phyloP scores from a whole-genome alignment of 768 basidiomycete genomes.

The Russula compacta region DNA sequence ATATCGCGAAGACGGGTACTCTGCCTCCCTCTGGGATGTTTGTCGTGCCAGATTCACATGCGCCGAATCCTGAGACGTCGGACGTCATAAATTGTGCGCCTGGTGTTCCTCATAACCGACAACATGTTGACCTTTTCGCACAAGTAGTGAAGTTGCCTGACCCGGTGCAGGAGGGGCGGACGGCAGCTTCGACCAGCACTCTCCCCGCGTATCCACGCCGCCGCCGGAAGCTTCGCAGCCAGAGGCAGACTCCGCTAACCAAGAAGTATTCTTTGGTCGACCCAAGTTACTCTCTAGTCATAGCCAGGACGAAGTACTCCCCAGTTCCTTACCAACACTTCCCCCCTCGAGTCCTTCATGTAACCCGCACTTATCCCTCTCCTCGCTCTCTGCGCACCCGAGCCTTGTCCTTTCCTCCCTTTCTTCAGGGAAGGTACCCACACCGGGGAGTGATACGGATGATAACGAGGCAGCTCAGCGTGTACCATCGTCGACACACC shows the following conservation, averaged over 20 bases:
- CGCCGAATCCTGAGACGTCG: slow-evolving; percentile 22
- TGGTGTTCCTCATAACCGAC: slow-evolving; percentile 18
- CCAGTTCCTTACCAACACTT: slow-evolving; percentile 3
- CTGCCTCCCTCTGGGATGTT: slow-evolving; percentile 34
- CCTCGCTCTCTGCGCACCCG: slow-evolving; percentile 4
- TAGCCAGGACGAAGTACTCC: slow-evolving; percentile 7
- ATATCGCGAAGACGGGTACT: slow-evolving; percentile 44
- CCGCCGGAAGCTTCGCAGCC: background rate
- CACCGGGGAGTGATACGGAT: slow-evolving; percentile 23
- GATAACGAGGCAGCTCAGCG: slow-evolving; percentile 18
- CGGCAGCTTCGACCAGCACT: background rate
- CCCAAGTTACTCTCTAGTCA: background rate
- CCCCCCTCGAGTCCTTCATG: slow-evolving; percentile 21
- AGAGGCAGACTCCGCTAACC: background rate
- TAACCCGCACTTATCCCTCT: background rate
- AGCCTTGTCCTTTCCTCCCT: background rate
- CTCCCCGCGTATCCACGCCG: background rate
- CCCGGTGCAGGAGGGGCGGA: background rate
- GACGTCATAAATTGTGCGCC: background rate
- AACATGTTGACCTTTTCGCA: background rate
- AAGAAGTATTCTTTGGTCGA: background rate
- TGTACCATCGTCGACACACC: slow-evolving; percentile 14
- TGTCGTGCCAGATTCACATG: slow-evolving; percentile 20
- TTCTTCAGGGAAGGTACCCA: slow-evolving; percentile 7
- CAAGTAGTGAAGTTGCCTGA: background rate